A percentile compares a stretch with the other conserved stretches of the same genome.
phyloP scores from a whole-genome alignment of 225 moss, liverwort and hornwort species.

The Bryoerythrophyllum caledonicum region DNA sequence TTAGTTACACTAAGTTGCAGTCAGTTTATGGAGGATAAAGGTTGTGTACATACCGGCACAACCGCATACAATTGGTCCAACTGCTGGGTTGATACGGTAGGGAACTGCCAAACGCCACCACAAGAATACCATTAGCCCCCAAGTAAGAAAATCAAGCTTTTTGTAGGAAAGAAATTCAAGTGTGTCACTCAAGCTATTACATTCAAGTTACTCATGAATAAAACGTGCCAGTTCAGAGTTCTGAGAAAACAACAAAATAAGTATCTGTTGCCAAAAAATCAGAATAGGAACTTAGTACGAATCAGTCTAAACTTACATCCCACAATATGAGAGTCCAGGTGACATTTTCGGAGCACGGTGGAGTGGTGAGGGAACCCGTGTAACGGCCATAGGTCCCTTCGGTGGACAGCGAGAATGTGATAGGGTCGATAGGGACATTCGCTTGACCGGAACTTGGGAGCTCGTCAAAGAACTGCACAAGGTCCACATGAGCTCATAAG shows the following conservation, averaged over 20 bases:
- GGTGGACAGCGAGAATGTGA: background rate
- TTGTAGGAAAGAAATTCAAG: background rate
- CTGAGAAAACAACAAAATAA: too few relatives aligned
- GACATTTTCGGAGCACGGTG: conserved; percentile 63
- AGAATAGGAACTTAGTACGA: too few relatives aligned
- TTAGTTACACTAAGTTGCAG: background rate
- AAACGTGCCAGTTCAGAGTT: background rate
- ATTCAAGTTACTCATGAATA: too few relatives aligned
- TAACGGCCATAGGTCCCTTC: conserved; percentile 49
- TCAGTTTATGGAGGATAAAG: background rate
- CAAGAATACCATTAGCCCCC: background rate
- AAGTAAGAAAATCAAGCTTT: background rate
- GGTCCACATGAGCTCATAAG: background rate
- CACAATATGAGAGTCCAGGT: conserved; percentile 51
- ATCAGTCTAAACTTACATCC: conserved; percentile 11
- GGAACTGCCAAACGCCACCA: conserved; percentile 23
- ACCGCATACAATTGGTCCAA: background rate
- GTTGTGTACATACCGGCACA: background rate
- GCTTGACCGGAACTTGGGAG: background rate
- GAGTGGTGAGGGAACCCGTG: conserved; percentile 66
- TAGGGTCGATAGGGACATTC: background rate
- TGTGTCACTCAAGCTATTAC: background rate
- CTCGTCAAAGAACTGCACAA: conserved; percentile 30
- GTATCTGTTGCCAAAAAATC: too few relatives aligned
- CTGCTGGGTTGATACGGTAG: conserved; percentile 22